A percentile compares a stretch with the other conserved stretches of the same genome.
phyloP scores from a whole-genome alignment of 208 protist genomes.

The Crithidia sp. region DNA sequence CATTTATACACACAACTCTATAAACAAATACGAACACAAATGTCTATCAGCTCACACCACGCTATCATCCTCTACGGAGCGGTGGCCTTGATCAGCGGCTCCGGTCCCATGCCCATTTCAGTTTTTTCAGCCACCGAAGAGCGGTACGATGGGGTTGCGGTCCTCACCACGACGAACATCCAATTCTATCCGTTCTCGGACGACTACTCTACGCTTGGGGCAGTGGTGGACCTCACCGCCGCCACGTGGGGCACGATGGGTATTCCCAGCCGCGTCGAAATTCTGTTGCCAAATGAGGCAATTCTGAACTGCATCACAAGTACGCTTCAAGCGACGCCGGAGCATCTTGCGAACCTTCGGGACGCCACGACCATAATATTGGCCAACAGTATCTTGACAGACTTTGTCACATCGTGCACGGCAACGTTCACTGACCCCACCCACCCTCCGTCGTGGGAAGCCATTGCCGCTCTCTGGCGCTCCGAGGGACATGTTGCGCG shows the following conservation, averaged over 20 bases:
- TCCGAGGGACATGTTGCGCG: background rate
- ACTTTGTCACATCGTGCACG: background rate
- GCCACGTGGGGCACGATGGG: background rate
- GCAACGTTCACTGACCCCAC: background rate
- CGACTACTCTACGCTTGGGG: background rate
- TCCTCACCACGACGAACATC: background rate
- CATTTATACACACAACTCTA: too few species aligned
- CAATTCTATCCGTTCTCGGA: background rate
- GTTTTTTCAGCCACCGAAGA: background rate
- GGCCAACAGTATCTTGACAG: background rate
- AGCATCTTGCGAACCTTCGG: background rate
- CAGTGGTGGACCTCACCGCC: background rate
- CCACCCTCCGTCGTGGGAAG: background rate
- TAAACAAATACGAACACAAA: background rate
- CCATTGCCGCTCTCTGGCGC: background rate
- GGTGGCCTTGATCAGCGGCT: background rate
- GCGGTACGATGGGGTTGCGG: background rate
- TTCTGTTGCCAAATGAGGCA: background rate
- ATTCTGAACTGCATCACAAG: background rate
- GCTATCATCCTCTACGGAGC: background rate
- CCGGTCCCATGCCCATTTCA: background rate
- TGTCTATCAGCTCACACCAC: background rate
- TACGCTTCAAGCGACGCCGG: background rate
- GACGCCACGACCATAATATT: background rate
- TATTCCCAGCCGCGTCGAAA: background rate